Evolutionary conservation across 1,284 basidiomycete species (phyloP).

Genomic region (Rugosomyces carneus): DNA sequence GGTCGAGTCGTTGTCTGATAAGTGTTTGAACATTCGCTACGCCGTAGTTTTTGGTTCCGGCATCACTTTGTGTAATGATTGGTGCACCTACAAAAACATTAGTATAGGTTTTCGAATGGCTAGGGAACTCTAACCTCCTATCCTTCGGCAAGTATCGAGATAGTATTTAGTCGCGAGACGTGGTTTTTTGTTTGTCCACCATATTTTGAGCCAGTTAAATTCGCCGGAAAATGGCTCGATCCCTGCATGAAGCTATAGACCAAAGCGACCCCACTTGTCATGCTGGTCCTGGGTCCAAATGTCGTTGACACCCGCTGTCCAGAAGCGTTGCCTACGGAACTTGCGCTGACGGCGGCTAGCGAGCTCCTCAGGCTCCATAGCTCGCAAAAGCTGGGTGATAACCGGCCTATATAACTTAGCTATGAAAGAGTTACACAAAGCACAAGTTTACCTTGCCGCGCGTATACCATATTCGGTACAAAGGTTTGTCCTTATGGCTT

Average conservation of each 20-base stretch:
- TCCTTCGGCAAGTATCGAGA: neutral
- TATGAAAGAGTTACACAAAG: neutral
- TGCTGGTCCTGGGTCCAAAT: constrained; percentile 30
- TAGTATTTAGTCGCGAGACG: constrained; percentile 28
- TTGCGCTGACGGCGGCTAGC: neutral
- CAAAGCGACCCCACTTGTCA: constrained; percentile 36
- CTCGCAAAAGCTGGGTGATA: neutral
- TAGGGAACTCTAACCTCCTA: neutral
- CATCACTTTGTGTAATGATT: constrained; percentile 7
- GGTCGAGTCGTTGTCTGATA: constrained; percentile 20
- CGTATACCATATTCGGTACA: neutral
- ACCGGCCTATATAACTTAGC: neutral
- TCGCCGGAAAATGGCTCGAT: constrained; percentile 28
- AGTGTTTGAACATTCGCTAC: constrained; percentile 7
- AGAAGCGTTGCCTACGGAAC: constrained; percentile 21
- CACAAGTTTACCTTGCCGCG: neutral
- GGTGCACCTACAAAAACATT: constrained; percentile 1
- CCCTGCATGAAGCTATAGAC: constrained; percentile 29
- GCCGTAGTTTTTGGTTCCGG: constrained; percentile 4
- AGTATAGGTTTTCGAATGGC: neutral
- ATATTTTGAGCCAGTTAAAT: constrained; percentile 31
- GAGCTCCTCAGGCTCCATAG: constrained; percentile 7
- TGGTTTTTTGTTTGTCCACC: constrained; percentile 36
- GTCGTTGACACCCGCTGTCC: constrained; percentile 28
- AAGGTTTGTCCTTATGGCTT: neutral